Evolutionary conservation across 2,329 filamentous ascomycete species (phyloP), one percentile per base, ranked within the genome.

Genomic region (Ceratocystis eucalypticola): DNA sequence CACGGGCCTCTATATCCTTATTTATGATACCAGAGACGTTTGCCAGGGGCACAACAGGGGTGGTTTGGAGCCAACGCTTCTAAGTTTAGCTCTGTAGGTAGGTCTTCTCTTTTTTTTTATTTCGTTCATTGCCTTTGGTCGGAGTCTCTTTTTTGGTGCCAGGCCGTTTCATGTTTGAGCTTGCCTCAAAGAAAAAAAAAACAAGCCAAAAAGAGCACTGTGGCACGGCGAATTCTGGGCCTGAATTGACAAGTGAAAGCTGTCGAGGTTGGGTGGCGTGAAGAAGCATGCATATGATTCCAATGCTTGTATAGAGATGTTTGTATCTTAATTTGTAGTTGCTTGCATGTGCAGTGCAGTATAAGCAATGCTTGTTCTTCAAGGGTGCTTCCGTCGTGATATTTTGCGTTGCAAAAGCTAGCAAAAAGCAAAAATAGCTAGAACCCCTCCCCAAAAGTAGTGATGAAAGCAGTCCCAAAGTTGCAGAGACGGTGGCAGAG

Each of bases 131-230:
- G 25, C 22, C 17, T 59, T 30, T 20, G 25, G n/a, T 17, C 3
- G 12, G n/a, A 33, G 53, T 25, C 25, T 17, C 53, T 59, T 59
- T 59, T 59, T 59, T 59, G 25, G 53, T 59, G 53, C 28, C 53
- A 20, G 53, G 1, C 12, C 12, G 53, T 59, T 59, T 59, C 53
- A 59, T 59, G 53, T 53, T 53, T 53, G 22, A 1, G 12, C 12
- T 28, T 59, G 53, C 53, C 17, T 30, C 22, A 5, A 57, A 57
- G 22, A 17, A 57, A 57, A 15, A 22, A 12, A 12, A 53, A 17
- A 55, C 17, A 12, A 17, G 33, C 22, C 22, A 30, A 59, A 37
- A 17, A 33, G 53, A 33, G 28, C n/a, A 30, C 7, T 59, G 53
- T 59, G 53, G 53, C 53, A 59, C 53, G 33, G 53, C 7, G 15